Conservation (phyloP, 805 yeast species). For the Barnettozyma salicaria region DNA sequence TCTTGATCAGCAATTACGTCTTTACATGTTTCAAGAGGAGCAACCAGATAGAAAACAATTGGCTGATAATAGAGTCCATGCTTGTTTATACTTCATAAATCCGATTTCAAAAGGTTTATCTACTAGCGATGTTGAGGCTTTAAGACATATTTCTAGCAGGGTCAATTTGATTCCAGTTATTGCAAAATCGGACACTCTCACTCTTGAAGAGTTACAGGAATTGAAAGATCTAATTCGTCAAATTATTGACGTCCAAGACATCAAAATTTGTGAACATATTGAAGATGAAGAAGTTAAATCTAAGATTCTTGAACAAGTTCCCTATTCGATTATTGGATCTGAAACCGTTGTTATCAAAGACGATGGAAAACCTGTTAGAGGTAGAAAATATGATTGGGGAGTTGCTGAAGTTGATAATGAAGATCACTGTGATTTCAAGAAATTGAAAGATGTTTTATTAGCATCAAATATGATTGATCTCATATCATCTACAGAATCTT, state of each 20-base stretch:
- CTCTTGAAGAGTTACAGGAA: conserved; percentile 44
- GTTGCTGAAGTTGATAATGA: conserved; percentile 75
- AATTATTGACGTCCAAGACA: conserved; percentile 47
- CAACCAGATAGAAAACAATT: conserved; percentile 55
- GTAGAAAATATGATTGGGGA: conserved; percentile 84
- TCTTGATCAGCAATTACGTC: conserved; percentile 74
- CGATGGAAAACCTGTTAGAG: conserved; percentile 51
- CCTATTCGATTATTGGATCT: conserved; percentile 70
- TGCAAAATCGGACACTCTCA: conserved; percentile 72
- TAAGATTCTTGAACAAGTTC: conserved; percentile 40
- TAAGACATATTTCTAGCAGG: conserved; percentile 63
- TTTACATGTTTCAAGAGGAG: conserved; percentile 66
- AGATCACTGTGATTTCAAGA: conserved; percentile 68
- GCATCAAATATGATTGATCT: conserved; percentile 72
- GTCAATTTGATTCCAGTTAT: conserved; percentile 75
- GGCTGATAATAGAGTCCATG: conserved; percentile 70
- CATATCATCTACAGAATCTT: conserved; percentile 64
- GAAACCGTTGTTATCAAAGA: conserved; percentile 39
- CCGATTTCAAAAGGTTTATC: conserved; percentile 60
- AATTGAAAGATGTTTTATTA: conserved; percentile 59
- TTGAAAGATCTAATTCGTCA: conserved; percentile 50
- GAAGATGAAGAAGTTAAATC: conserved; percentile 32
- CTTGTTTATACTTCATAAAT: conserved; percentile 74
- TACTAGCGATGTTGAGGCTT: conserved; percentile 64
- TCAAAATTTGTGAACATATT: conserved; percentile 50